Base-by-base conservation (phyloP, 495 filamentous ascomycete genomes). In the Podospora bellae-mahoneyi region DNA sequence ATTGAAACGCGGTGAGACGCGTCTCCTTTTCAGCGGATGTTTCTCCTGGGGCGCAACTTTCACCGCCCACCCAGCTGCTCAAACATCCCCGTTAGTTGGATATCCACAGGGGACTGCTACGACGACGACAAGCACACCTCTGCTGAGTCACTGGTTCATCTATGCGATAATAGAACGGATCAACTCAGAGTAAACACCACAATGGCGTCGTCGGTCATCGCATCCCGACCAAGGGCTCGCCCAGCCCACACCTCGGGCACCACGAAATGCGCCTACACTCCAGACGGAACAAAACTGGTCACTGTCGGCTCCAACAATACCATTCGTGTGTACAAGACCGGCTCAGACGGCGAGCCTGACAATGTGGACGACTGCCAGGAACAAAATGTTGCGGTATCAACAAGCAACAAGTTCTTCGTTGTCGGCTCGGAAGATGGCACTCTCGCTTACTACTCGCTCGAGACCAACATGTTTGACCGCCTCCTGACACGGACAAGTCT, bases 371-470 rank as follows among this genome's bases (percentile, higher is more conserved):
- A 95, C 66, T 92, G 89, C 65, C 86, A 89, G 64, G 94, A 96
- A 68, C 87, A 88, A 66, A 93, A 95, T 77, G 83, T 89, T 18
- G 88, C 88, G 55, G 86, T 97, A 59, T 89, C 86, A 57, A 89
- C 92, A 23, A 86, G 87, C 84, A 88, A 96, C 78, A 87, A 91
- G 68, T 91, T 89, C 74, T 96, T 97, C 79, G 84, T 97, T 48
- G 84, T 90, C 67, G 94, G 93, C 34, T 90, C 91, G 20, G 95
- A 99, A 77, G 93, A 98, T 83, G 96, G 95, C 68, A 93, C 91
- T 32, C 92, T 99, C 69, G 94, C 87, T 80, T 86, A 91, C 70
- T 98, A 95, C 80, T 90, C 90, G 18, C 83, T 96, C 64, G 80
- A 86, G 59, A 86, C 86, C n/a, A 93, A 92, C 66, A 77, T 85